These are phyloP conservation scores for Ceratocystis albifundus DNA, from an alignment of 2,329 filamentous ascomycete species.

Conservation along the genomic window DNA sequence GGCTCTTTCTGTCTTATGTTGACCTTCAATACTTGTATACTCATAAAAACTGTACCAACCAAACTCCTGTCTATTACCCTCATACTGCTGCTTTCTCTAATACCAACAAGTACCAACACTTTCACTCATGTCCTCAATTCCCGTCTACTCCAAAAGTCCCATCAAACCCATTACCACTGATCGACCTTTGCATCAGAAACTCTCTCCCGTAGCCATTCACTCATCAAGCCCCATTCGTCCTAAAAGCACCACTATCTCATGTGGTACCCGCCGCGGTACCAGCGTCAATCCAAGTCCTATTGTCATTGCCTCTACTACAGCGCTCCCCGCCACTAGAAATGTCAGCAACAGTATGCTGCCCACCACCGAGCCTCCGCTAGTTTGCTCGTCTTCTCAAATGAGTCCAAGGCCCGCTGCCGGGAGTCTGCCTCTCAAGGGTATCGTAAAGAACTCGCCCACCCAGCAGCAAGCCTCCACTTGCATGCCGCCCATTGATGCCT, in stretches of 20 bases:
- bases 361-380: background rate
- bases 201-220: constrained; percentile 19
- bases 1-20: background rate
- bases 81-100: background rate
- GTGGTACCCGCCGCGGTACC: background rate
- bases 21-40: background rate
- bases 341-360: background rate
- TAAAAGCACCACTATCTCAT: background rate
- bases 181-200: background rate
- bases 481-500: background rate
- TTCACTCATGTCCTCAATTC: constrained; percentile 47
- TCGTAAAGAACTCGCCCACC: background rate
- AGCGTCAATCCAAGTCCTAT: background rate
- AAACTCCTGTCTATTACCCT: background rate
- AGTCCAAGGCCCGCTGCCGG: background rate
- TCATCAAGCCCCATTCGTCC: constrained; percentile 32
- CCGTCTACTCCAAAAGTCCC: constrained; percentile 47
- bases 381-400: background rate
- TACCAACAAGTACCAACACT: background rate
- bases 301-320: background rate
- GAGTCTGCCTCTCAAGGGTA: background rate
- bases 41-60: background rate
- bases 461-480: background rate
- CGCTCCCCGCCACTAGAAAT: background rate
- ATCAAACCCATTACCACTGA: constrained; percentile 36